Conservation (phyloP, 495 filamentous ascomycete genomes). For the Neurospora intermedia region DNA sequence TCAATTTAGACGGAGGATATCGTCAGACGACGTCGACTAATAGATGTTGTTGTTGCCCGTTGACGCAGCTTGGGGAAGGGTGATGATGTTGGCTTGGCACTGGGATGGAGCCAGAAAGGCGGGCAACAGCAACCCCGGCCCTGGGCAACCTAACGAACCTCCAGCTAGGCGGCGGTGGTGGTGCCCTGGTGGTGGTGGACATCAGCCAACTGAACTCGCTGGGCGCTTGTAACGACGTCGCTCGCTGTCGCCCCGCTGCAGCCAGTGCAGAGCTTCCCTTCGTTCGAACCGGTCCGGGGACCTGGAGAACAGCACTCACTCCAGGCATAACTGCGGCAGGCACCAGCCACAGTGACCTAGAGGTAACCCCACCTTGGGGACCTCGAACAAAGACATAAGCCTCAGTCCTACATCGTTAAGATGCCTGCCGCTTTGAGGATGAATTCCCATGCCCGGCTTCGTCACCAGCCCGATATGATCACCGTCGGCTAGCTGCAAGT, state of each 20-base stretch:
- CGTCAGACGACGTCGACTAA: neutral
- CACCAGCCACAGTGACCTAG: neutral
- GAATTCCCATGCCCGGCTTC: neutral
- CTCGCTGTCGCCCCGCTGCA: neutral
- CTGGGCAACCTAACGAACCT: neutral
- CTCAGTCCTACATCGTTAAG: neutral
- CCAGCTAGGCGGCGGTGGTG: neutral
- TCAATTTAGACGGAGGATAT: neutral
- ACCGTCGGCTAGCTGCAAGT: neutral
- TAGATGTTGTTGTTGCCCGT: neutral
- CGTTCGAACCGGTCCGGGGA: neutral
- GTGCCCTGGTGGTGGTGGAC: neutral
- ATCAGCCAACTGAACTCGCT: neutral
- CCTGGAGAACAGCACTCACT: neutral
- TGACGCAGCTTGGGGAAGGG: neutral
- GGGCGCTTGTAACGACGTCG: neutral
- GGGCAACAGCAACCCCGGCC: neutral
- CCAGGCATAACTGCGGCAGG: neutral
- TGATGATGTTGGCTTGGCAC: neutral
- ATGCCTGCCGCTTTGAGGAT: neutral
- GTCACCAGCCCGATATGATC: neutral
- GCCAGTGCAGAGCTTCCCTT: neutral
- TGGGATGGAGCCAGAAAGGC: neutral
- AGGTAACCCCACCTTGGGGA: neutral
- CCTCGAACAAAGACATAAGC: neutral